Conservation (phyloP, 768 basidiomycete genomes). For the Boletus edulis region DNA sequence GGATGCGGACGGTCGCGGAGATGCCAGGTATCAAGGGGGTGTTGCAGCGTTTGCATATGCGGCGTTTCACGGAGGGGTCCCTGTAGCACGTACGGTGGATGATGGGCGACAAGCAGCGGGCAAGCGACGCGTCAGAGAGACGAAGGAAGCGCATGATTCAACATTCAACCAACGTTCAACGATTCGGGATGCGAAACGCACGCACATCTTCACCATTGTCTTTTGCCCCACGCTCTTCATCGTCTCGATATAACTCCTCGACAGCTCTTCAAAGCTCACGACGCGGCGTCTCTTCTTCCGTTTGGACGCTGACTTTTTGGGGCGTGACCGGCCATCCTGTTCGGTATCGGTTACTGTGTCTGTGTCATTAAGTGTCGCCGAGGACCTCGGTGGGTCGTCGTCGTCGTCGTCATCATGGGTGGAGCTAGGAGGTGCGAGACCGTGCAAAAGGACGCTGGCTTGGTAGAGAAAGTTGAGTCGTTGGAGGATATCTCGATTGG, state of each 20-base stretch:
- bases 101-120: neutral
- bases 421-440: slow-evolving; percentile 24
- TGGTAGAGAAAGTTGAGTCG: slow-evolving; percentile 86
- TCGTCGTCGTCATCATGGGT: neutral
- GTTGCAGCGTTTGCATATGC: slow-evolving; percentile 70
- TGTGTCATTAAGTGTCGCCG: neutral
- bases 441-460: slow-evolving; percentile 63
- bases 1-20: slow-evolving; percentile 61
- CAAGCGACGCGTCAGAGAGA: neutral
- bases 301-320: neutral
- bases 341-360: neutral
- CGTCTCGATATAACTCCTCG: slow-evolving; percentile 58
- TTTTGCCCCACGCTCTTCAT: slow-evolving; percentile 76
- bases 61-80: slow-evolving; percentile 82
- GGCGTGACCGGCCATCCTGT: neutral
- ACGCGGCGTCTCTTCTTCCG: slow-evolving; percentile 27
- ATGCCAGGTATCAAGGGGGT: slow-evolving; percentile 64
- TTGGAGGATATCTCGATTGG: slow-evolving; percentile 76
- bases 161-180: neutral
- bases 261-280: slow-evolving; percentile 47
- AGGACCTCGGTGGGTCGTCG: neutral
- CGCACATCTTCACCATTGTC: slow-evolving; percentile 75
- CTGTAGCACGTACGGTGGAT: slow-evolving; percentile 34
- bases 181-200: neutral
- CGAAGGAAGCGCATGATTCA: neutral